phyloP scores from a whole-genome alignment of 2,329 filamentous ascomycete genomes.

The Botryotinia calthae region DNA sequence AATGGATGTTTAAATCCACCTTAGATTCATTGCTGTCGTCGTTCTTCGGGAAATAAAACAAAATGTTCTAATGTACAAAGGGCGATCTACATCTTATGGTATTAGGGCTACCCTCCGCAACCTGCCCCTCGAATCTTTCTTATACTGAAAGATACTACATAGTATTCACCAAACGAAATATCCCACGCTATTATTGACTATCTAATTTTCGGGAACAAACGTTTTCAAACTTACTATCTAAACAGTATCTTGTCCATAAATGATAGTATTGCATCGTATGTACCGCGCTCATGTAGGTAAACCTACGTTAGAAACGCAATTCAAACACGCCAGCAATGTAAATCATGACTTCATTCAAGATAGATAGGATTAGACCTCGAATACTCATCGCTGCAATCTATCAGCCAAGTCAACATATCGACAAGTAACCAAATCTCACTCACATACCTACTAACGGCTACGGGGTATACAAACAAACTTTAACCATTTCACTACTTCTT shows the following conservation, averaged over 20 bases:
- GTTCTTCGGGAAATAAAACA: neutral
- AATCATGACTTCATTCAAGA: too few species aligned
- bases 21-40: neutral
- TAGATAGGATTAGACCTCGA: neutral
- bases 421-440: neutral
- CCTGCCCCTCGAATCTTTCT: neutral
- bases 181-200: neutral
- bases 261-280: too few species aligned
- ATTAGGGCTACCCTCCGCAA: neutral
- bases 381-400: neutral
- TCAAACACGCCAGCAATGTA: accelerated
- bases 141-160: neutral
- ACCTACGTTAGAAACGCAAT: neutral
- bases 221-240: too few species aligned
- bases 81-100: neutral
- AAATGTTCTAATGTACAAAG: too few species aligned
- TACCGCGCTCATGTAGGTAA: too few species aligned
- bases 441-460: neutral
- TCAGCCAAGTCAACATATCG: neutral
- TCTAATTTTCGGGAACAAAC: neutral
- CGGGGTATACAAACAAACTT: neutral
- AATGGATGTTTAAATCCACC: neutral
- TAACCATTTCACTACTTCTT: neutral
- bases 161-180: neutral
- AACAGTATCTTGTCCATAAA: too few species aligned